Base-by-base conservation (phyloP, 805 yeast genomes). In the Pichia paraexigua region DNA sequence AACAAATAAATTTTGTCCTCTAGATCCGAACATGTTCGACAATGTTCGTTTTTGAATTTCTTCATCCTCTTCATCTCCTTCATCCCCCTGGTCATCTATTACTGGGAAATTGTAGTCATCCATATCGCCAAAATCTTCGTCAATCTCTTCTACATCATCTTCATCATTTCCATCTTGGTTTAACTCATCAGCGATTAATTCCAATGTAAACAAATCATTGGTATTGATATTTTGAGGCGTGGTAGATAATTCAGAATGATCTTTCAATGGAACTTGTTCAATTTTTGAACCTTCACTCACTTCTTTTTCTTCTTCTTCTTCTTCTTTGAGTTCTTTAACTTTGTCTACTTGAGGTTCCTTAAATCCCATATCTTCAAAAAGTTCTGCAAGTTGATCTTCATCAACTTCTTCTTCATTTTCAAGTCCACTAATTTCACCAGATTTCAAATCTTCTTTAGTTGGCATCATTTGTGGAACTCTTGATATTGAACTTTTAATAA, bases 141-240 rank as follows among this genome's bases (percentile, higher is more conserved):
- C 49, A 17, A 17, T 52, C 20, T 56, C 58, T 11, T 57, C 60
- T 2, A 57, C 61, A 30, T 57, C 64, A 3, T 58, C 62, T 3
- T 61, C 62, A 18, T 51, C 63, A 3, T 60, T 61, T 17, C 50
- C 54, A 15, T 32, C 18, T 17, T 43, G 30, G 22, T 58, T 60
- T 15, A 75, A 57, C 13, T 77, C 78, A 47, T 74, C 79, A 0
- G 84, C 82, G 2, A 80, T 66, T 24, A 80, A 47, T 53, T 81
- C 85, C 17, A 82, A 62, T 49, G 80, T 79, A 1, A 78, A 60
- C 10, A 80, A 58, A 53, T 80, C 83, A 4, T 73, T 72, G 5
- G 67, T 67, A 48, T 71, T 75, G 44, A 75, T 67, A 0, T 71
- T 66, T 1, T 63, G 59, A n/a, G 28, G 17, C 58, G 59, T 35